Evolutionary conservation across 768 basidiomycete species (phyloP).

Genomic region (Kwoniella pini): DNA sequence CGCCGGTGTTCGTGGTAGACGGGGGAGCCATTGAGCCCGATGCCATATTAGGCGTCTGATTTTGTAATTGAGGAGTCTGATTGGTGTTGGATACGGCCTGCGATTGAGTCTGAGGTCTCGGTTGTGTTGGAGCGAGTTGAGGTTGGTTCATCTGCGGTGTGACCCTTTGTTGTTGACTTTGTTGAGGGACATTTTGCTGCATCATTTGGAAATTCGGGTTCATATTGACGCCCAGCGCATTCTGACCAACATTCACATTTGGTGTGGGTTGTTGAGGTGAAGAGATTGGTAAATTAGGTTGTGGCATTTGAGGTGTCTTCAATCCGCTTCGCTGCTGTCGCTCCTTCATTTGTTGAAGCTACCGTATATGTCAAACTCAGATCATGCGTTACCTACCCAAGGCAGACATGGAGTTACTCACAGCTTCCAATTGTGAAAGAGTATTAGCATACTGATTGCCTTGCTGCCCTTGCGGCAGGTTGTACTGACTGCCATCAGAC

Average conservation of each 20-base stretch:
- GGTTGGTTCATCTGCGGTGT: constrained; percentile 13
- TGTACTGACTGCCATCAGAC: constrained; percentile 6
- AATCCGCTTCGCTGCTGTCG: constrained; percentile 29
- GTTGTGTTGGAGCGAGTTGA: constrained; percentile 6
- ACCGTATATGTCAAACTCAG: too few species aligned
- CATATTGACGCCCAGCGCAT: constrained; percentile 5
- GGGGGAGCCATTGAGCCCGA: constrained; percentile 9
- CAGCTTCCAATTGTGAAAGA: constrained; percentile 39
- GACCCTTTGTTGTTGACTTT: constrained; percentile 14
- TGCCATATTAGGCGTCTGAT: constrained; percentile 2
- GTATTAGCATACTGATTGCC: constrained; percentile 9
- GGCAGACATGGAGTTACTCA: constrained; percentile 8
- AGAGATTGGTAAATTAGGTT: constrained; percentile 20
- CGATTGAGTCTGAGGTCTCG: constrained; percentile 1
- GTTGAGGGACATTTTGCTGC: constrained; percentile 24
- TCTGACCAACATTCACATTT: background rate
- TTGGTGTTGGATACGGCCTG: background rate
- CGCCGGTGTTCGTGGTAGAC: background rate
- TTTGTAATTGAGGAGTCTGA: constrained; percentile 7
- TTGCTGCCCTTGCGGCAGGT: constrained; percentile 13
- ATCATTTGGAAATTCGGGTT: constrained; percentile 19
- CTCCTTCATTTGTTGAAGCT: constrained; percentile 45
- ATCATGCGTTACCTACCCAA: too few species aligned
- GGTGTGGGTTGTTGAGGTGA: constrained; percentile 26
- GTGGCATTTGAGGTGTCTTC: constrained; percentile 32